A percentile compares a stretch with the other conserved stretches of the same genome.
These are phyloP conservation scores for Tetrapisispora phaffii DNA, from an alignment of 805 yeast species.

Conservation along the genomic window DNA sequence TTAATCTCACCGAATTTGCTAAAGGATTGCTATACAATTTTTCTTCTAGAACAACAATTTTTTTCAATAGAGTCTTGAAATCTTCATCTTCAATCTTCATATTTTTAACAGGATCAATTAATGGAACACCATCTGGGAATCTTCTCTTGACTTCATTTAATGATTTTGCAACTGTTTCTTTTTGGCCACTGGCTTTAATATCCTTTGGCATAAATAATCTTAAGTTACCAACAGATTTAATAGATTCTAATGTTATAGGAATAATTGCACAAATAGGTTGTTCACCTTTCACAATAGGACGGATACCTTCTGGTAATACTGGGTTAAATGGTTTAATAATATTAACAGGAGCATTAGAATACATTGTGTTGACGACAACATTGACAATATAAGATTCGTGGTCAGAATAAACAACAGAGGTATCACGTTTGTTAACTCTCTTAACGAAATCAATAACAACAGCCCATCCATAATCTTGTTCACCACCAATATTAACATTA, in stretches of 20 bases:
- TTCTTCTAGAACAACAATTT: conserved; percentile 73
- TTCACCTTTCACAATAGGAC: conserved; percentile 72
- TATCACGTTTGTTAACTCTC: conserved; percentile 53
- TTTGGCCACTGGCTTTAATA: conserved; percentile 50
- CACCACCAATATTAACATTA: conserved; percentile 45
- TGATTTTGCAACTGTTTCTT: conserved; percentile 57
- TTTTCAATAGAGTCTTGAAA: conserved; percentile 59
- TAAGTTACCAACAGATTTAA: conserved; percentile 65
- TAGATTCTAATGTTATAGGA: conserved; percentile 75
- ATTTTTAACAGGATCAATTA: conserved; percentile 79
- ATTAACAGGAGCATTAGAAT: conserved; percentile 74
- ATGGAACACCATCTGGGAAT: conserved; percentile 86
- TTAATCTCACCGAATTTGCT: conserved; percentile 48
- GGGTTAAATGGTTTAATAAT: conserved; percentile 71
- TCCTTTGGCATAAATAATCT: conserved; percentile 74
- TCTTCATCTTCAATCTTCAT: conserved; percentile 87
- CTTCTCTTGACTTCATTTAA: conserved; percentile 71
- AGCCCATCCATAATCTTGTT: conserved; percentile 90
- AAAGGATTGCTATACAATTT: conserved; percentile 64
- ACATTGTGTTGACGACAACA: conserved; percentile 71
- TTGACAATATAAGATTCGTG: conserved; percentile 86
- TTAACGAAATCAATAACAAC: conserved; percentile 70
- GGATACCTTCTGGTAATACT: conserved; percentile 73
- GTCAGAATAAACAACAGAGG: conserved; percentile 52
- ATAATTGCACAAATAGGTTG: conserved; percentile 63